A percentile compares a stretch with the other conserved stretches of the same genome.
phyloP scores from a whole-genome alignment of 208 protist genomes.

The Acanthamoeba rhysodes region DNA sequence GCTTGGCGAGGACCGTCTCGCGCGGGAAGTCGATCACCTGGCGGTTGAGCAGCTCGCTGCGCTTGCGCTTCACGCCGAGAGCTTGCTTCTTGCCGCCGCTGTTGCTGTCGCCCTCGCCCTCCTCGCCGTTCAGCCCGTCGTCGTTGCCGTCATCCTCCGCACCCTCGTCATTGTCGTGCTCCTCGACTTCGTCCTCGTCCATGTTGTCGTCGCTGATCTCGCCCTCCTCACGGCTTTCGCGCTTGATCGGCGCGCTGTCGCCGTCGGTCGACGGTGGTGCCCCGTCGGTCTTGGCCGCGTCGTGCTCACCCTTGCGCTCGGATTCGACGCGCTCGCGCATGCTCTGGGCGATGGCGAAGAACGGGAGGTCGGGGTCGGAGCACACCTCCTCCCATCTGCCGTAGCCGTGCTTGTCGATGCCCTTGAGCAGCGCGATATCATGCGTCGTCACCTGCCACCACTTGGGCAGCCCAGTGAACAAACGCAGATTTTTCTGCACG shows the following conservation, averaged over 20 bases:
- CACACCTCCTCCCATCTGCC: constrained; percentile 76
- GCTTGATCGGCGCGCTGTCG: background rate
- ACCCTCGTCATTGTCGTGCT: background rate
- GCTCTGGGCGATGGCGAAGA: constrained; percentile 38
- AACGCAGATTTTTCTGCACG: background rate
- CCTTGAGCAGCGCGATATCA: constrained; percentile 69
- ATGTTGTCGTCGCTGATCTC: constrained; percentile 39
- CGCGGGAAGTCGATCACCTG: constrained; percentile 62
- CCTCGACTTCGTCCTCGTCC: background rate
- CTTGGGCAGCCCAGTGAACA: constrained; percentile 65
- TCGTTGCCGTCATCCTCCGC: constrained; percentile 17
- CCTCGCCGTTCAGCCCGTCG: background rate
- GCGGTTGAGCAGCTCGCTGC: constrained; percentile 7
- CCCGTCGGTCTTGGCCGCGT: background rate
- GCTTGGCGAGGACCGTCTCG: constrained; percentile 57
- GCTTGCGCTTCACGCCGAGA: constrained; percentile 1
- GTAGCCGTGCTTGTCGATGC: constrained; percentile 70
- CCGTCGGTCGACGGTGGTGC: background rate
- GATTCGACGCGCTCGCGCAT: constrained; percentile 44
- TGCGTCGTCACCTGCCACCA: constrained; percentile 59
- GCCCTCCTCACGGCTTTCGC: constrained; percentile 23
- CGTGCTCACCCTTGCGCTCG: constrained; percentile 52
- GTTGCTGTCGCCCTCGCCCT: background rate
- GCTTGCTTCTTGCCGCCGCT: background rate
- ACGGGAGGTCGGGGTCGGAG: constrained; percentile 70